These are phyloP conservation scores for Coemansia sp. DNA, from an alignment of 192 early-diverging fungal genomes.

Conservation along the genomic window DNA sequence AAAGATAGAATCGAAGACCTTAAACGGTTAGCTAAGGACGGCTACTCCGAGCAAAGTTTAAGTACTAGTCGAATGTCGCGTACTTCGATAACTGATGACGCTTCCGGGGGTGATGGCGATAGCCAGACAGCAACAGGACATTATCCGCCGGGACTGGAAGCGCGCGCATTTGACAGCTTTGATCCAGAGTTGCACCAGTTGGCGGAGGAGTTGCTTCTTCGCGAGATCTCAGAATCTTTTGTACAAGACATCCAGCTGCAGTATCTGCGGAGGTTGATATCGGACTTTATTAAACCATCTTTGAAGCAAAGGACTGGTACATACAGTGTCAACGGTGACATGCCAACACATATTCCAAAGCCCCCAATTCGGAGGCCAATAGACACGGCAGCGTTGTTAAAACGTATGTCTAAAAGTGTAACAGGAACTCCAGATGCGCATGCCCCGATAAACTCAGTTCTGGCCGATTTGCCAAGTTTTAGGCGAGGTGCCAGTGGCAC, in stretches of 20 bases:
- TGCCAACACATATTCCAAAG: not conserved
- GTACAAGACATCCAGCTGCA: conserved; percentile 34
- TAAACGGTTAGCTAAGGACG: not conserved
- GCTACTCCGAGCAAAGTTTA: not conserved
- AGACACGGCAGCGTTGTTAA: conserved; percentile 34
- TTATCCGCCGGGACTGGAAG: conserved; percentile 21
- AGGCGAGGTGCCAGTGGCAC: conserved; percentile 21
- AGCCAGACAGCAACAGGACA: not conserved
- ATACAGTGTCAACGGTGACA: not conserved
- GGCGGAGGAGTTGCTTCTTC: conserved; percentile 38
- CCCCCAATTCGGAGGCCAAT: conserved; percentile 9
- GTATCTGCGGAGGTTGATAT: conserved; percentile 19
- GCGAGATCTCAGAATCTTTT: conserved; percentile 43
- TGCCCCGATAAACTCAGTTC: conserved; percentile 24
- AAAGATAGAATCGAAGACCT: not conserved
- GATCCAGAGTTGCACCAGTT: conserved; percentile 30
- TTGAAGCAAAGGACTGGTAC: not conserved
- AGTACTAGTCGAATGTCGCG: not conserved
- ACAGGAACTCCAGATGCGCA: conserved; percentile 11
- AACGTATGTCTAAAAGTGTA: conserved; percentile 29
- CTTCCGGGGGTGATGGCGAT: not conserved
- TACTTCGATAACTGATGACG: not conserved
- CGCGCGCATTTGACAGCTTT: conserved; percentile 8
- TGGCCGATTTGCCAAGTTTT: conserved; percentile 51
- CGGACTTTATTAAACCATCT: conserved; percentile 13